Evolutionary conservation across 129 eudicot genomes (phyloP), one percentile per base, ranked within the genome.

Genomic region (Pulicaria dysenterica): DNA sequence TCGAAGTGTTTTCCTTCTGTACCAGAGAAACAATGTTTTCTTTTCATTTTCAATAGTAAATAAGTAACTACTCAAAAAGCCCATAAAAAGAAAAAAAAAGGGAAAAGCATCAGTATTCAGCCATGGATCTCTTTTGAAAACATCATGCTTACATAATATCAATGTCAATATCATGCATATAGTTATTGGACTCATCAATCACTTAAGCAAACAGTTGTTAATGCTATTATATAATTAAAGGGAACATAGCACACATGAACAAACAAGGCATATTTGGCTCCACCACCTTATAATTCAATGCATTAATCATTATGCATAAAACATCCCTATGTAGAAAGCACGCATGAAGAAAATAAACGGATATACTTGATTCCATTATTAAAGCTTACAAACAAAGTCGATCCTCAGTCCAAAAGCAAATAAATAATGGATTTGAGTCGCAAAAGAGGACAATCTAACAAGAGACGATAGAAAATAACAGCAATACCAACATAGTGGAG

Each of bases 71-170:
- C 16, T 44, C 56, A 11, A 12, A 3, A 47, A 8, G 37, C 31
- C 31, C 31, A 2, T 24, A 13, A 71, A 55, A 71, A 34, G 46
- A 59, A n/a, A 16, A 6, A 34, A 56, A 36, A 43, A 43, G 17
- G 4, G n/a, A 5, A 8, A 13, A 44, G 5, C 54, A 44, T 58
- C 6, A 36, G 68, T 17, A 72, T n/a, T 58, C 10, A 34, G 16
- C n/a, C 11, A 3, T 12, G 5, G 58, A 34, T 72, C 3, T 43
- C n/a, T 63, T 36, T 9, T 7, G 3, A 12, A 5, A 15, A 54
- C 65, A 67, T 74, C 72, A 53, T 43, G 67, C 66, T 64, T 66
- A 31, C 79, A 67, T 57, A 56, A 75, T 17, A 64, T 37, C 41
- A 56, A 7, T 37, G 62, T 53, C 55, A 14, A 74, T 17, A 2